Evolutionary conservation across 2,329 filamentous ascomycete genomes (phyloP), one percentile per base, ranked within the genome.

Genomic region (Trichophaea hybrida): DNA sequence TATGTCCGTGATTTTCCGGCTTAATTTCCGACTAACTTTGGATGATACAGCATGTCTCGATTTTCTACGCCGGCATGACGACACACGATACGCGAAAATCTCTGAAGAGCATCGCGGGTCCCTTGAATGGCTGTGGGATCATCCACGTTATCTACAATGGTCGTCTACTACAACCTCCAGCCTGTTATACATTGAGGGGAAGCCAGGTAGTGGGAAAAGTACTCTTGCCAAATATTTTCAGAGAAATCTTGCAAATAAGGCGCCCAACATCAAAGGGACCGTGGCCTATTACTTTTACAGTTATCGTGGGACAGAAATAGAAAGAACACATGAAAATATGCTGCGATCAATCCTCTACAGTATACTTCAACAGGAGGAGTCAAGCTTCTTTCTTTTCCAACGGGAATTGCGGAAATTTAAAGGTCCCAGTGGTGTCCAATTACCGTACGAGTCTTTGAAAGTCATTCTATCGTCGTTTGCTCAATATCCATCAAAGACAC

Each of bases 151-250:
- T 35, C 8, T 32, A 35, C 6, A 8, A 7, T 53, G 50, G 50
- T 8, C 10, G 24, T 7, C 6, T n/a, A n/a, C n/a, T n/a, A n/a
- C n/a, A n/a, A n/a, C n/a, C n/a, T n/a, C n/a, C n/a, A n/a, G n/a
- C n/a, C n/a, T n/a, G n/a, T n/a, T n/a, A n/a, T n/a, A n/a, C n/a
- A n/a, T n/a, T n/a, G n/a, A n/a, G n/a, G n/a, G 50, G 10, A 53
- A 53, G 24, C 50, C 50, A 32, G 32, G 50, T 8, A 53, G 32
- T 32, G 50, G 50, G 6, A 53, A 53, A 53, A 53, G 50, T 35
- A 53, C 50, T 6, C 8, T 53, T 6, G 17, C 17, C 8, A 7
- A 8, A 35, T 53, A 53, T 17, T 53, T 32, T 8, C 6, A 35
- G 7, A 24, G 35, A 6, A 32, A 53, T 6, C 33, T 35, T 7